Evolutionary conservation across 164 flowering plant genomes (phyloP).

Genomic region (Paratinospora sagittata): DNA sequence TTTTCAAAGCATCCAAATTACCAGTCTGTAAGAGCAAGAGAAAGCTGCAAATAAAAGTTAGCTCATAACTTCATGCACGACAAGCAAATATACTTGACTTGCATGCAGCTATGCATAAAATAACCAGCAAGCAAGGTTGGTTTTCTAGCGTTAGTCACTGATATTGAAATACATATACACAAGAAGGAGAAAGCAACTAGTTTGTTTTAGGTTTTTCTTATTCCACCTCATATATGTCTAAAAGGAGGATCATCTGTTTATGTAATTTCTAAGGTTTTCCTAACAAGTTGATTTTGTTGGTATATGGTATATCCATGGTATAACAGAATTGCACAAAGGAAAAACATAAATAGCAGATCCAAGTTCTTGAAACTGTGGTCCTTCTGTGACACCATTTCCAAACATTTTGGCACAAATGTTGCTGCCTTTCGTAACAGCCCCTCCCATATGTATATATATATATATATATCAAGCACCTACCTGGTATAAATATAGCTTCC

Average conservation of each 20-base stretch:
- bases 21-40: no score
- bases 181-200: not conserved
- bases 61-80: no score
- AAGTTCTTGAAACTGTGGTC: no score
- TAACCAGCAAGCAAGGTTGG: no score
- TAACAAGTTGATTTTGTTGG: not conserved
- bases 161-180: not conserved
- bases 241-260: not conserved
- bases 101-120: no score
- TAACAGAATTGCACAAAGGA: not conserved
- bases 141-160: not conserved
- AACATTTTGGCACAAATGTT: not conserved
- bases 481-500: conserved; percentile 34
- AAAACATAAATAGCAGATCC: no score
- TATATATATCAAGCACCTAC: conserved; percentile 11
- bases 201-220: not conserved
- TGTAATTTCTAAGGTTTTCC: not conserved
- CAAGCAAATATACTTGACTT: no score
- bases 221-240: not conserved
- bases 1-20: no score
- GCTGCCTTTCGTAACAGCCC: not conserved
- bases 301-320: not conserved
- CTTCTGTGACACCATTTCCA: not conserved
- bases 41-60: no score
- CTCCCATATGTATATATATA: no score